Conservation (phyloP, 73 alveolate species). For the Halteria grandinella region DNA sequence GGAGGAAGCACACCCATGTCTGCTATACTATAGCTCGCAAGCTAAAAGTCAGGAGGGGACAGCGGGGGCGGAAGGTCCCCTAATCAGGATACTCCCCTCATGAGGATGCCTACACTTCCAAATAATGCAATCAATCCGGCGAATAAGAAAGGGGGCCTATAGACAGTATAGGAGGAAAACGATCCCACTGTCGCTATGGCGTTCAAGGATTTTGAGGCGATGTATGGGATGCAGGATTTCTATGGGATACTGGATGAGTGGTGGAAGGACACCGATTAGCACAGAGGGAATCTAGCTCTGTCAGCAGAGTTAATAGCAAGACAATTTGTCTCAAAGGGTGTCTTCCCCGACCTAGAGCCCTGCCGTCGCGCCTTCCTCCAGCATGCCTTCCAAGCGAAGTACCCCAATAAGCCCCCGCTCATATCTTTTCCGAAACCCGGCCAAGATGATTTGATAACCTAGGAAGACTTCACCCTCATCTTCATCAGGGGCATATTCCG, state of each 20-base stretch:
- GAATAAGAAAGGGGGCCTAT: background rate
- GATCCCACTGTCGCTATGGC: too few relatives aligned
- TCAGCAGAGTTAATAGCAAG: slow-evolving; percentile 1
- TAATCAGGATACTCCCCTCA: background rate
- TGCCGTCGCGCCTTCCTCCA: background rate
- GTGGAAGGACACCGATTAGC: slow-evolving; percentile 53
- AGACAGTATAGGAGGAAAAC: slow-evolving; percentile 11
- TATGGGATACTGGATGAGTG: slow-evolving; percentile 42
- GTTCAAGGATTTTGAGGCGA: too few relatives aligned
- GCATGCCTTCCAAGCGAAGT: too few relatives aligned
- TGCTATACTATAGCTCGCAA: too few relatives aligned
- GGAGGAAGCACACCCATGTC: too few relatives aligned
- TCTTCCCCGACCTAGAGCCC: slow-evolving; percentile 31
- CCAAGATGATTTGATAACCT: slow-evolving; percentile 14
- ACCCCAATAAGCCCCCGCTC: too few relatives aligned
- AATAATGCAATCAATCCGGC: background rate
- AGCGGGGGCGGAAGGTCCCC: too few relatives aligned
- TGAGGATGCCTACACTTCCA: background rate
- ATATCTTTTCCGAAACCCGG: background rate
- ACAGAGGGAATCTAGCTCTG: slow-evolving; percentile 14
- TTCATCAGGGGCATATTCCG: slow-evolving; percentile 32
- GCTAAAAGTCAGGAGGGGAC: too few relatives aligned
- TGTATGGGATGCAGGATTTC: too few relatives aligned
- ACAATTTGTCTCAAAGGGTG: slow-evolving; percentile 1
- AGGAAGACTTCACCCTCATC: slow-evolving; percentile 40